Percentiles rank a stretch among this genome's conserved stretches.
Conservation (phyloP, 371 early-diverging fungal genomes). For the Funneliformis caledonium region DNA sequence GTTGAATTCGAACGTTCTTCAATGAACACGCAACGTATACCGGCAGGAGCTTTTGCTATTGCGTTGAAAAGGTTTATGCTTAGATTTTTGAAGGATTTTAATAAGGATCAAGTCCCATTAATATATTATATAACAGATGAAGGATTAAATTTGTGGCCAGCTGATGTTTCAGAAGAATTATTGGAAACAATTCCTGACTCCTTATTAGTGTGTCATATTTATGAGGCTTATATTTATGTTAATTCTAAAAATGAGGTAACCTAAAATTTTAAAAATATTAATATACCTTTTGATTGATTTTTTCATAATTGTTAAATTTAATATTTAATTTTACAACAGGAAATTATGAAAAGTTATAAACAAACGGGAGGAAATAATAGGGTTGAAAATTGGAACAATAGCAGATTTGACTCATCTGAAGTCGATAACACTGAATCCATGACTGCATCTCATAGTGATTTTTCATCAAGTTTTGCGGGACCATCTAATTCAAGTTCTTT, state of each 20-base stretch:
- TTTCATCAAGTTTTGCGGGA: neutral
- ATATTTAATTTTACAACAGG: neutral
- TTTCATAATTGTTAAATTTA: neutral
- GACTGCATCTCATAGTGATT: neutral
- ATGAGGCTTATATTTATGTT: constrained; percentile 16
- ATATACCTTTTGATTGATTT: no score
- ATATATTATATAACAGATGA: constrained; percentile 12
- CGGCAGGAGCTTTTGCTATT: constrained; percentile 20
- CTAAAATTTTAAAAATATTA: neutral
- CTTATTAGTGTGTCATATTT: constrained; percentile 23
- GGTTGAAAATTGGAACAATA: neutral
- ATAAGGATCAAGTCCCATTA: neutral
- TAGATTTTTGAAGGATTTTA: constrained; percentile 7
- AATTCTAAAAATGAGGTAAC: constrained; percentile 16
- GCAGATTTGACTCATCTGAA: neutral
- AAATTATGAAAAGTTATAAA: neutral
- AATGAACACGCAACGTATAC: neutral
- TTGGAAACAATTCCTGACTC: constrained; percentile 21
- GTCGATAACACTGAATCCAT: neutral
- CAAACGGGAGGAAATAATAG: neutral
- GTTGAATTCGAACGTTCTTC: neutral
- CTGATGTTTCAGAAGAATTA: constrained; percentile 13
- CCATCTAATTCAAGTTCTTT: no score
- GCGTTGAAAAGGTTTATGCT: constrained; percentile 38
- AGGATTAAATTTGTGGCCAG: constrained; percentile 24